Evolutionary conservation across 1,284 basidiomycete species (phyloP), one percentile per base, ranked within the genome.

Genomic region (Phellopilus nigrolimitatus): DNA sequence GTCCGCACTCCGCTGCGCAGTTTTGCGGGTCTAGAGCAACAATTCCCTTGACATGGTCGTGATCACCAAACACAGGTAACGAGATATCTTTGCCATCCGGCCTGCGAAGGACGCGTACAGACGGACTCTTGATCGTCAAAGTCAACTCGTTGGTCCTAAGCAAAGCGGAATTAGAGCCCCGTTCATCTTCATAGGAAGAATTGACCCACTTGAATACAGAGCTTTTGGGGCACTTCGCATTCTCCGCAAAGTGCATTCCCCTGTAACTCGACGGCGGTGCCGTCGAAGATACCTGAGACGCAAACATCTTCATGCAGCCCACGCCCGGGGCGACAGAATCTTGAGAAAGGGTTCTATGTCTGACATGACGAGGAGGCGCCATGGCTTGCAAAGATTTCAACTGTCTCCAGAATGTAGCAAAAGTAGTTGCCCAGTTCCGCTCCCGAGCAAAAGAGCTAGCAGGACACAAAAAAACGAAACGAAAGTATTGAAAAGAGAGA

Each of bases 21-120:
- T 47, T 47, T 17, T 47, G 45, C 22, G 45, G 45, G 33, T 47
- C 45, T 5, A 47, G 45, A 24, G 45, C 22, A 28, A 47, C 21
- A 15, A n/a, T 47, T 3, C 45, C 45, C 17, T 10, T 21, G 15
- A 47, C 25, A 27, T 37, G 45, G 25, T 37, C 33, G 19, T 47
- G 31, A 25, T 47, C 45, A 4, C 45, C 45, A 24, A 47, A 47
- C 10, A 47, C 34, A 12, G 45, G 45, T 21, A 47, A 4, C 21
- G 12, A 25, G 27, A 44, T 44, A 17, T 31, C 36, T 19, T 28
- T 19, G 5, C 37, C 19, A 6, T 17, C 31, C 19, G 17, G 12
- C 33, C 30, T 47, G 33, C 33, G 45, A 9, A 47, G 15, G 31
- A 24, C 33, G 21, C 45, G 45, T 17, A 36, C 30, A 4, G 45